Evolutionary conservation across 495 filamentous ascomycete species (phyloP), one percentile per base, ranked within the genome.

Genomic region (Pyronema domesticum): DNA sequence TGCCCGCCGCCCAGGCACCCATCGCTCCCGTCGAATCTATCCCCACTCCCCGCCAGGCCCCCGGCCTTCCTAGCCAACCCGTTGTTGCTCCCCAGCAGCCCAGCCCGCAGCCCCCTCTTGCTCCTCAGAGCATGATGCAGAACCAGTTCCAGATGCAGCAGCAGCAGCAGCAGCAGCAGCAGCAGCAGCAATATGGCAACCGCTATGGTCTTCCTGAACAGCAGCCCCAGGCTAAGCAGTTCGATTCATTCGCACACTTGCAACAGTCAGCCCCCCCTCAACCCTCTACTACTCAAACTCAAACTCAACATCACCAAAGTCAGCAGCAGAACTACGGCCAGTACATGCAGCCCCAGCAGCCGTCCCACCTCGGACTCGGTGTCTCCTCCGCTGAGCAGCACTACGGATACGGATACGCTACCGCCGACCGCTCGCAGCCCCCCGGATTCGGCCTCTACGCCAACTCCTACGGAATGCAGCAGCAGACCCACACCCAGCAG

Each of bases 311-410:
- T 42, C 62, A 64, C 30, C 70, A 68, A 19, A 65, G 64, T n/a
- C 74, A 77, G 53, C 71, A 72, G 34, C 74, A 80, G 40, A 78
- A 77, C 62, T 84, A 80, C 61, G 82, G 86, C 34, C 83, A 83
- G 9, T 80, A 75, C 67, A 83, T 94, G 42, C 89, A 82, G 60
- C 85, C 84, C 15, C 94, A 94, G 71, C 91, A 95, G 62, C 82
- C 83, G 3, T 77, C 82, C n/a, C 84, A 89, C 49, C 58, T 65
- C 55, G 59, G 59, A 13, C 46, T 62, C 54, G 63, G 63, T 42
- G 56, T 57, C 9, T 62, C 63, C 57, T 78, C 82, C 48, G 82
- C 86, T 62, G 73, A 71, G 54, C 78, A 80, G 65, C 74, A 78
- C 8, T 91, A 89, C 68, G 76, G 78, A 7, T 93, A 89, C 67